Conservation (phyloP, 805 yeast species). For the Ogataea populi-albae region DNA sequence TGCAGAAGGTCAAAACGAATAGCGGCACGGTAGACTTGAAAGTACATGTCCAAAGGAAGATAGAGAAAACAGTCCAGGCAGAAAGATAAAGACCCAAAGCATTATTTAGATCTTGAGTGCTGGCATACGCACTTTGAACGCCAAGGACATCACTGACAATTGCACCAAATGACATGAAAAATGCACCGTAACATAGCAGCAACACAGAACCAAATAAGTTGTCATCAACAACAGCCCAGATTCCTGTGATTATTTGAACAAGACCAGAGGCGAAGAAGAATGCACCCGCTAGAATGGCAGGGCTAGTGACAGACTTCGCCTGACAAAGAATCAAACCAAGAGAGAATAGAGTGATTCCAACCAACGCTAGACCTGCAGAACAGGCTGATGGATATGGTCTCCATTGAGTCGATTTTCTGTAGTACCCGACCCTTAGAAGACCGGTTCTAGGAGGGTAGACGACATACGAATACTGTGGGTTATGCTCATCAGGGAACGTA, state of each 20-base stretch:
- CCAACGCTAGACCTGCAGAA: slow-evolving; percentile 46
- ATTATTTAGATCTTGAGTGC: slow-evolving; percentile 33
- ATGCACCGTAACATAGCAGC: slow-evolving; percentile 47
- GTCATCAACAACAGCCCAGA: slow-evolving; percentile 48
- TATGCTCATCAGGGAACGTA: slow-evolving; percentile 1
- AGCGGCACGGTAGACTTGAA: slow-evolving; percentile 43
- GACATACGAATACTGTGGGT: slow-evolving; percentile 17
- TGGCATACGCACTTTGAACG: slow-evolving; percentile 37
- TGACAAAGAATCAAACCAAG: slow-evolving; percentile 43
- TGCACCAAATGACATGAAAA: slow-evolving; percentile 47
- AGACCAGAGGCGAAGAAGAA: slow-evolving; percentile 48
- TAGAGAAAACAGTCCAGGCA: slow-evolving; percentile 49
- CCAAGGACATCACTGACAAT: slow-evolving; percentile 43
- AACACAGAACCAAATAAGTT: slow-evolving; percentile 51
- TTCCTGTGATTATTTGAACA: slow-evolving; percentile 47
- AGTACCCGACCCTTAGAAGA: slow-evolving; percentile 40
- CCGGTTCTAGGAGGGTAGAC: slow-evolving; percentile 41
- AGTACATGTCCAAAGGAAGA: slow-evolving; percentile 41
- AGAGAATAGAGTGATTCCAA: slow-evolving; percentile 45
- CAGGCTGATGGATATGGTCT: slow-evolving; percentile 50
- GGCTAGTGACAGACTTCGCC: slow-evolving; percentile 41
- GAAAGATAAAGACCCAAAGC: slow-evolving; percentile 46
- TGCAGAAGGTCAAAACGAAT: slow-evolving; percentile 36
- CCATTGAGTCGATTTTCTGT: slow-evolving; percentile 38
- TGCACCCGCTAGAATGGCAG: slow-evolving; percentile 42